These are phyloP conservation scores for Salix exigua DNA, from an alignment of 345 rosid genomes.

Conservation along the genomic window DNA sequence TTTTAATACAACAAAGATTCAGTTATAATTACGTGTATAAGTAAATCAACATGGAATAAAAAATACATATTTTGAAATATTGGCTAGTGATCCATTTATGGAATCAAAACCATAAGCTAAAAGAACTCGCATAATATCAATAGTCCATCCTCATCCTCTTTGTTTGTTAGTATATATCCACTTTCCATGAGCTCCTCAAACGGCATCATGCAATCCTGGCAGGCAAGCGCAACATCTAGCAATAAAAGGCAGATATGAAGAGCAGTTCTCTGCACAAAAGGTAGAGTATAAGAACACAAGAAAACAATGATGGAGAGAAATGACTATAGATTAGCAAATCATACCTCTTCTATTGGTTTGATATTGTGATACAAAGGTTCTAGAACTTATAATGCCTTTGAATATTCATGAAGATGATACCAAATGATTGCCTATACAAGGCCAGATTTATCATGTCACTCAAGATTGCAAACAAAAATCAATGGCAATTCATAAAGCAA, in stretches of 20 bases:
- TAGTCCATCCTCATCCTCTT: no score
- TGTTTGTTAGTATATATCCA: no score
- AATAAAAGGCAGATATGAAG: slow-evolving; percentile 81
- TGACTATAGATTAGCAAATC: slow-evolving; percentile 1
- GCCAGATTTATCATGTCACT: slow-evolving; percentile 18
- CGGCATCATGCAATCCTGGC: no score
- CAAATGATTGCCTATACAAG: slow-evolving; percentile 71
- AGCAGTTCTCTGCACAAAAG: slow-evolving; percentile 64
- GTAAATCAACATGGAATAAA: no score
- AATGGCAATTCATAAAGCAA: slow-evolving; percentile 7
- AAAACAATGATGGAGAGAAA: slow-evolving; percentile 2
- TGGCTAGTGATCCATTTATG: no score
- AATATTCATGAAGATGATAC: slow-evolving; percentile 86
- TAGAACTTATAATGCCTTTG: slow-evolving; percentile 69
- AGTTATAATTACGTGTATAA: no score
- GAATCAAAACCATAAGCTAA: no score
- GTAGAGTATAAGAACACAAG: slow-evolving; percentile 17
- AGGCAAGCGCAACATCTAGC: slow-evolving; percentile 81
- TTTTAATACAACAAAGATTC: no score
- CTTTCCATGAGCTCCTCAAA: no score
- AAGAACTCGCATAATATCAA: no score
- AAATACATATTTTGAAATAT: no score
- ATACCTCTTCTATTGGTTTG: slow-evolving; percentile 84
- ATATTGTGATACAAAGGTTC: slow-evolving; percentile 76
- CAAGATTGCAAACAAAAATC: background rate